Evolutionary conservation across 2,329 filamentous ascomycete species (phyloP), one percentile per base, ranked within the genome.

Genomic region (Xylariaceae sp.): DNA sequence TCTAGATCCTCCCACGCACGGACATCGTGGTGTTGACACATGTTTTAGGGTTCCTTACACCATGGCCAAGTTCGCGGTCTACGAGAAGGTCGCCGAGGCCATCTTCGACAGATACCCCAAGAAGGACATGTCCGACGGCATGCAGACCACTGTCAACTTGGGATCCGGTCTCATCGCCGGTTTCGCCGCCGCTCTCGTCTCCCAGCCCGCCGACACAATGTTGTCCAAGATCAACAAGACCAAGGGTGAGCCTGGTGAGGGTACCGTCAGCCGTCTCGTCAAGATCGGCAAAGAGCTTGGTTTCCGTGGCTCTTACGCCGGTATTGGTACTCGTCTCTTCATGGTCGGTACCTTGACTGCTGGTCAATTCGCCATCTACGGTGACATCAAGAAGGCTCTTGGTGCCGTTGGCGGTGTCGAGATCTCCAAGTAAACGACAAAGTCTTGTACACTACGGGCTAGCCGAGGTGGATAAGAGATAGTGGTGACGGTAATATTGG

Each of bases 181-280:
- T 84, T 86, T 89, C 72, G 85, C 85, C 61, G 85, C 86, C 59
- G 86, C 86, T 65, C 67, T 88, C 63, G 77, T 89, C 67, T 89
- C 86, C 56, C 86, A 89, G 72, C 86, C 86, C 61, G 86, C 86
- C 67, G 86, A 89, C 70, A 89, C 86, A 62, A 89, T 89, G 85
- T 81, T 89, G 59, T 84, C 80, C 73, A 88, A 88, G 81, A 88
- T 89, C 77, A 89, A 89, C 83, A 89, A 88, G 82, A 85, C 82
- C 71, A 82, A 84, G 61, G 86, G 84, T 72, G 73, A 80, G 48
- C 85, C 85, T 50, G 86, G 86, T 74, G 85, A 89, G 76, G 78
- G 86, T 64, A 89, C 83, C 62, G 80, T 78, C 65, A 78, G 74
- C 71, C 82, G 86, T 71, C 71, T 89, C 59, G 75, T 88, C 74